phyloP scores from a whole-genome alignment of 139 green algal species.

The Coelastrella sp. region DNA sequence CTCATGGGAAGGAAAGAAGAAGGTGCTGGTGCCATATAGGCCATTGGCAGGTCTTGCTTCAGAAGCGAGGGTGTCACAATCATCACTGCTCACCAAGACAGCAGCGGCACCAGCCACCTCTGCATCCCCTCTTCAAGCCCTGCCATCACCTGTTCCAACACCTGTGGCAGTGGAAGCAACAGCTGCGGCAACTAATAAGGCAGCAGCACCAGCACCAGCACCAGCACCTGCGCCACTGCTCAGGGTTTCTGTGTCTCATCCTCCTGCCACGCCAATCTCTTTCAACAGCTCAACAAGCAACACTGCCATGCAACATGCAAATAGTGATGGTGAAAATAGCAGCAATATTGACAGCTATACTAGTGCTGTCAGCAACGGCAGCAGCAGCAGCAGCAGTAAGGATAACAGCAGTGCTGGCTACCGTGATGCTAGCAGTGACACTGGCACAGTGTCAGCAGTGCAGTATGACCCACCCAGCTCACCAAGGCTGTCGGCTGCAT shows the following conservation, averaged over 20 bases:
- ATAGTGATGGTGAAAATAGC: background rate
- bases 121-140: too few species aligned
- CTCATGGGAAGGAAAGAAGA: too few species aligned
- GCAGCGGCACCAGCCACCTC: too few species aligned
- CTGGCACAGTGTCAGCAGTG: background rate
- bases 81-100: too few species aligned
- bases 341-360: background rate
- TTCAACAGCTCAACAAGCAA: background rate
- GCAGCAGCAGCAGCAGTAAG: background rate
- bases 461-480: background rate
- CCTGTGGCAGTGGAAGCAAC: background rate
- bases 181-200: background rate
- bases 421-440: too few species aligned
- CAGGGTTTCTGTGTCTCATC: background rate
- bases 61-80: too few species aligned
- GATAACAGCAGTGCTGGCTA: background rate
- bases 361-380: background rate
- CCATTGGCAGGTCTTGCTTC: too few species aligned
- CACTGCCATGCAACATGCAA: background rate
- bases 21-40: too few species aligned
- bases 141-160: background rate
- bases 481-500: background rate
- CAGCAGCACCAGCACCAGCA: background rate
- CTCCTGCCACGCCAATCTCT: background rate
- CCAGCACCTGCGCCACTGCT: background rate